Base-by-base conservation (phyloP, 345 rosid species). In the Gossypium raimondii region DNA sequence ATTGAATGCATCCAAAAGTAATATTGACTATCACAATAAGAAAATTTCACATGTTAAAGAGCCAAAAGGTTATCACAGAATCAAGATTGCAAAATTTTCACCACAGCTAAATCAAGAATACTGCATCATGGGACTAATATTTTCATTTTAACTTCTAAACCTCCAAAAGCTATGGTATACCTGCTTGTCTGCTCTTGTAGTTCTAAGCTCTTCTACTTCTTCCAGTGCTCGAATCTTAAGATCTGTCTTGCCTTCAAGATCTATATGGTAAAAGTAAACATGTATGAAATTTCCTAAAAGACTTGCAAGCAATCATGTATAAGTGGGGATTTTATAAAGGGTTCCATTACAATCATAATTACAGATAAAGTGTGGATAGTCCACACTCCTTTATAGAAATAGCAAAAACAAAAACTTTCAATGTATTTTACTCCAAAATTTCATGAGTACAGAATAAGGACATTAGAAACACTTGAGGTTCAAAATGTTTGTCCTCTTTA, bases 1-100 rank as follows among this genome's bases (percentile, higher is more conserved):
- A 73, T 93, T 96, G 84, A 96, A 96, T 80, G 98, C 98, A 80
- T 93, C 99, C 90, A 96, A 83, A 72, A 96, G 97, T 72, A 93
- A 89, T 78, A 84, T 86, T 57, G 99, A 90, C 99, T 95, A 85
- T 67, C 70, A 75, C 51, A 75, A 78, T 5, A 74, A 77, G 78
- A 76, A 77, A 57, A 77, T 47, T 12, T 44, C 22, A 65, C 43
- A 70, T 50, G 25, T 17, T 51, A 16, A 43, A 72, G 47, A 11
- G 17, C 73, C 25, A 63, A 18, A 63, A n/a, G 69, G 10, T 70
- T 20, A 74, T 22, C 59, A 8, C 22, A 76, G 10, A 50, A 45
- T 41, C 47, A 60, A 27, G 44, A 25, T 17, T 1, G 16, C 66
- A 16, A 70, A 66, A 77, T 50, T 57, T 72, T 20, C 24, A 12